Conservation (phyloP, 1,139 yeast genomes). For the Kurtzmaniella quercitrusa region DNA sequence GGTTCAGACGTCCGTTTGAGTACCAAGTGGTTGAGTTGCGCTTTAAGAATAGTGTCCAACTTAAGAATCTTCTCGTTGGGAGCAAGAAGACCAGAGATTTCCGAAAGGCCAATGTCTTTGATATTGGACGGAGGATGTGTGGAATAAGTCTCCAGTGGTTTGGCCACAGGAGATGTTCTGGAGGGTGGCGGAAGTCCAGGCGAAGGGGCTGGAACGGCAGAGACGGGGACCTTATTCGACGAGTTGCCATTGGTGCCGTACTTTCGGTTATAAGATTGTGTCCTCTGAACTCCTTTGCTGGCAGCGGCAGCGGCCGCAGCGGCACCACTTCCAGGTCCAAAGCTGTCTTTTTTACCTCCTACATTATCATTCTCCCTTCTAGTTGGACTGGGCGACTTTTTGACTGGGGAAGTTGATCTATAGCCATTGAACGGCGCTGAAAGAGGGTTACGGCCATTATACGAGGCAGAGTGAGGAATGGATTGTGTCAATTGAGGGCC, state of each 20-base stretch:
- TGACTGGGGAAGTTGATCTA: neutral
- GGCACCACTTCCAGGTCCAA: no score
- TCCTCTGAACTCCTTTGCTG: neutral
- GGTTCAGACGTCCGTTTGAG: constrained; percentile 20
- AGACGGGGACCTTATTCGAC: neutral
- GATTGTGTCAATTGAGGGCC: neutral
- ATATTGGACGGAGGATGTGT: neutral
- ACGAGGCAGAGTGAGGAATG: neutral
- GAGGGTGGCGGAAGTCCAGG: no score
- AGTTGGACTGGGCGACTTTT: neutral
- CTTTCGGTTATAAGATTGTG: neutral
- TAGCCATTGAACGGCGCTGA: neutral
- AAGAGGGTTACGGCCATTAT: neutral
- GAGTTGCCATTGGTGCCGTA: neutral
- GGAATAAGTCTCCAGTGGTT: neutral
- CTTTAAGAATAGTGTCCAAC: constrained; percentile 36
- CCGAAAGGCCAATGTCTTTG: constrained; percentile 24
- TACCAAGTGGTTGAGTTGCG: constrained; percentile 27
- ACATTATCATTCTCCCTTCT: constrained; percentile 2
- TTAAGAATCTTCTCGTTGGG: constrained; percentile 40
- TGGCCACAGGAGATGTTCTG: neutral
- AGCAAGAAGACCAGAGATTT: constrained; percentile 28
- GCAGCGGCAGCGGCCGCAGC: constrained; percentile 2
- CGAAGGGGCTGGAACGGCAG: no score
- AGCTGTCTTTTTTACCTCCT: no score